Percentiles rank a stretch among this genome's conserved stretches.
These are phyloP conservation scores for Pogostemon cablin DNA, from an alignment of 257 asterid genomes.

Conservation along the genomic window DNA sequence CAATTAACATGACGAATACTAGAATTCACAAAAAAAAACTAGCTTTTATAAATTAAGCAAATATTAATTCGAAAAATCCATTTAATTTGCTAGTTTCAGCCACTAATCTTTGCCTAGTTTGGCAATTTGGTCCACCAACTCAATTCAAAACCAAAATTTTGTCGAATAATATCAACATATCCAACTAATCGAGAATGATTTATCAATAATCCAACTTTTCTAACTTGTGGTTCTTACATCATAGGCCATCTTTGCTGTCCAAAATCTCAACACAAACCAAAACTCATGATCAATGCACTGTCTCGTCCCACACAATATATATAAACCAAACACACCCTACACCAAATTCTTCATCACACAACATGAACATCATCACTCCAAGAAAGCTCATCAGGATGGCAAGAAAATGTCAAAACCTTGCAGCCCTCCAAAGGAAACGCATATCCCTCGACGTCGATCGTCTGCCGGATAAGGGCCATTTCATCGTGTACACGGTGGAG, in stretches of 20 bases:
- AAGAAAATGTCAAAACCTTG: conserved; percentile 38
- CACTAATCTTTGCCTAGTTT: too few relatives aligned
- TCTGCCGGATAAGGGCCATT: conserved; percentile 34
- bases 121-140: not conserved
- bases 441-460: not conserved
- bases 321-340: not conserved
- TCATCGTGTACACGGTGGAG: conserved; percentile 36
- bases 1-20: too few relatives aligned
- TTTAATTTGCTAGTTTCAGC: too few relatives aligned
- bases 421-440: conserved; percentile 36
- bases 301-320: not conserved
- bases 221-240: conserved; percentile 5
- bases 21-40: too few relatives aligned
- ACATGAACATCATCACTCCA: conserved; percentile 35
- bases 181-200: not conserved
- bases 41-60: too few relatives aligned
- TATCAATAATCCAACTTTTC: not conserved
- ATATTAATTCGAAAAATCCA: too few relatives aligned
- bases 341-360: not conserved
- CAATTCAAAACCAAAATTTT: not conserved
- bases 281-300: conserved; percentile 9
- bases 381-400: conserved; percentile 39
- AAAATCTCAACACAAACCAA: conserved; percentile 17
- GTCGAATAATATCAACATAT: not conserved
- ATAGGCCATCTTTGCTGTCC: not conserved